Evolutionary conservation across 2,329 filamentous ascomycete genomes (phyloP).

Genomic region (Fonsecaea pedrosoi): DNA sequence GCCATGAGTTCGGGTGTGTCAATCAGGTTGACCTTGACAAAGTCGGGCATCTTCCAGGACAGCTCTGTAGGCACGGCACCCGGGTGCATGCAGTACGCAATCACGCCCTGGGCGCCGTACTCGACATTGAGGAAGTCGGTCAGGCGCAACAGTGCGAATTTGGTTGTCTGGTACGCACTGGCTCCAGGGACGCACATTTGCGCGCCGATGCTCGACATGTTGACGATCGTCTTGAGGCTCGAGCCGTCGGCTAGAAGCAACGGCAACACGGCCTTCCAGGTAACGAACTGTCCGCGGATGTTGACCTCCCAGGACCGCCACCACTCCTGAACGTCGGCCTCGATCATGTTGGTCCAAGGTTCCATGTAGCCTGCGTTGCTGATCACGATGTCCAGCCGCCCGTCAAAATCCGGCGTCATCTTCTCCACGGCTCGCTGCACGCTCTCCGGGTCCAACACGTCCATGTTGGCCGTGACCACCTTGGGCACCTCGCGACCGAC

Average conservation of each 20-base stretch:
- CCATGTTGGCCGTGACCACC: neutral
- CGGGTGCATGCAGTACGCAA: slow-evolving; percentile 33
- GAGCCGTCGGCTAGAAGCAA: slow-evolving; percentile 41
- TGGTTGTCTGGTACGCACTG: slow-evolving; percentile 56
- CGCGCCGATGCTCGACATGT: slow-evolving; percentile 51
- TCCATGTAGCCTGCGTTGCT: slow-evolving; percentile 44
- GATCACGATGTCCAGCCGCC: slow-evolving; percentile 45
- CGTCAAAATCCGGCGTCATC: slow-evolving; percentile 40
- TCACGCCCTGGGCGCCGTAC: slow-evolving; percentile 47
- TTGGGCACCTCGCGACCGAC: neutral
- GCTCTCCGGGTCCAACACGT: slow-evolving; percentile 15
- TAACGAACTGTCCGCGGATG: slow-evolving; percentile 31
- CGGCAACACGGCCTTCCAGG: slow-evolving; percentile 40
- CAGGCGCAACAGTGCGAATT: slow-evolving; percentile 54
- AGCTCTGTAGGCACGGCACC: slow-evolving; percentile 31
- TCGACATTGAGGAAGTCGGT: slow-evolving; percentile 55
- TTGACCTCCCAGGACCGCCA: slow-evolving; percentile 39
- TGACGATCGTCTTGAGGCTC: slow-evolving; percentile 43
- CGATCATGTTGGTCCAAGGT: slow-evolving; percentile 24
- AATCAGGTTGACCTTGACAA: slow-evolving; percentile 17
- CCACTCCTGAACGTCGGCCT: slow-evolving; percentile 31
- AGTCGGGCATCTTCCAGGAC: slow-evolving; percentile 20
- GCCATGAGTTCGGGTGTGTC: slow-evolving; percentile 40
- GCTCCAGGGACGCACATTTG: slow-evolving; percentile 44
- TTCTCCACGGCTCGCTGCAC: slow-evolving; percentile 42